These are phyloP conservation scores for Rosa persica DNA, from an alignment of 306 rosid species.

Conservation along the genomic window DNA sequence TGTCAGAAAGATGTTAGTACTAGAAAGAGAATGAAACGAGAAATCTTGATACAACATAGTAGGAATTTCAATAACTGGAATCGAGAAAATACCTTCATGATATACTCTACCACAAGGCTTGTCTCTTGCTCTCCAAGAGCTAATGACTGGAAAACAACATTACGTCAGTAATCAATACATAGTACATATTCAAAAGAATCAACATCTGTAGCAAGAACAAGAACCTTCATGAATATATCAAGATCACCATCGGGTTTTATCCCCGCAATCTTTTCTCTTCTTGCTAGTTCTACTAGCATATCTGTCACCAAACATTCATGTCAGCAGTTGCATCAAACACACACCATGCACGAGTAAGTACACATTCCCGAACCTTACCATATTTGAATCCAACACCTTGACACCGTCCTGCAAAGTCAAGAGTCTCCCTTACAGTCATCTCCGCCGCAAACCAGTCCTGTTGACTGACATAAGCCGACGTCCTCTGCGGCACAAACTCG, in stretches of 20 bases:
- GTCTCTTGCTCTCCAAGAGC: conserved; percentile 95
- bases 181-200: background rate
- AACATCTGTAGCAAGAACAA: conserved; percentile 19
- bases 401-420: conserved; percentile 83
- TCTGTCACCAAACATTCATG: conserved; percentile 49
- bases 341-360: background rate
- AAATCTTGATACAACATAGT: background rate
- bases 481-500: conserved; percentile 94
- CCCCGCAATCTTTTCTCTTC: conserved; percentile 92
- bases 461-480: conserved; percentile 87
- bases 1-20: conserved; percentile 65
- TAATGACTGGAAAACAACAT: conserved; percentile 58
- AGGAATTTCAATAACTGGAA: background rate
- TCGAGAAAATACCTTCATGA: conserved; percentile 81
- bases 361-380: conserved; percentile 47
- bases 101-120: conserved; percentile 79
- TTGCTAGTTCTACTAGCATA: conserved; percentile 90
- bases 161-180: background rate
- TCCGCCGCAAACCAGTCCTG: conserved; percentile 84
- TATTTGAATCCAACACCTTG: conserved; percentile 92
- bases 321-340: conserved; percentile 24
- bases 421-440: conserved; percentile 94
- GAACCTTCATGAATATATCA: conserved; percentile 94
- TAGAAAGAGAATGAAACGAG: conserved; percentile 14
- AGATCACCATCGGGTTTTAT: conserved; percentile 97